Conservation (phyloP, 495 filamentous ascomycete genomes). For the Penicillium malachiteum region DNA sequence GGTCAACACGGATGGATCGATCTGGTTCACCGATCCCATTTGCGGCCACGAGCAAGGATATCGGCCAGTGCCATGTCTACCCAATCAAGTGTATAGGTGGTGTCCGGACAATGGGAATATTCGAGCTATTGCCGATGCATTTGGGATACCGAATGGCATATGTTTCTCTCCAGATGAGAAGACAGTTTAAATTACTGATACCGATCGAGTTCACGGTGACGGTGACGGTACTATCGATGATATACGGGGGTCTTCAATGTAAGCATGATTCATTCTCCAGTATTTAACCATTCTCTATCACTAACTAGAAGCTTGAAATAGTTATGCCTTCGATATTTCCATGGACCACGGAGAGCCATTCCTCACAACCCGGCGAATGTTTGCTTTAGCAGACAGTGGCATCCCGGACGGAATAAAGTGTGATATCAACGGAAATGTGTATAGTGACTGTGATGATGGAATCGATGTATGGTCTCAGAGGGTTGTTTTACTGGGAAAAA, state of each 20-base stretch:
- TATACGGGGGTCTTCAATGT: conserved; percentile 27
- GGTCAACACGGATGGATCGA: conserved; percentile 51
- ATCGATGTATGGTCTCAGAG: conserved; percentile 60
- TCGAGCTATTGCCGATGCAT: conserved; percentile 49
- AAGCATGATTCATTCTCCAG: background rate
- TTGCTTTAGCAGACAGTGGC: conserved; percentile 55
- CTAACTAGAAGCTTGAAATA: conserved; percentile 7
- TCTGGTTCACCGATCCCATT: conserved; percentile 66
- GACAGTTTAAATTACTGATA: conserved; percentile 56
- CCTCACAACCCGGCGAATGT: conserved; percentile 51
- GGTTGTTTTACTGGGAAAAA: conserved; percentile 57
- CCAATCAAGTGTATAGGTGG: conserved; percentile 59
- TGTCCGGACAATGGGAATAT: conserved; percentile 43
- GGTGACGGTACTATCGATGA: conserved; percentile 22
- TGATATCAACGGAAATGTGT: conserved; percentile 60
- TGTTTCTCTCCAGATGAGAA: conserved; percentile 47
- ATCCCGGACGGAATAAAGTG: conserved; percentile 62
- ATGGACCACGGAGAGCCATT: conserved; percentile 30
- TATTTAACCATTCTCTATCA: background rate
- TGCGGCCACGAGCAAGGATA: conserved; percentile 61
- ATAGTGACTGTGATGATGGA: conserved; percentile 59
- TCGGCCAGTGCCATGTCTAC: conserved; percentile 49
- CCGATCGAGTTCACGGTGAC: conserved; percentile 44
- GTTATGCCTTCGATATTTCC: conserved; percentile 31
- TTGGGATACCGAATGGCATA: conserved; percentile 48